These are phyloP conservation scores for Sugiyamaella lignohabitans DNA, from an alignment of 805 yeast species.

Conservation along the genomic window DNA sequence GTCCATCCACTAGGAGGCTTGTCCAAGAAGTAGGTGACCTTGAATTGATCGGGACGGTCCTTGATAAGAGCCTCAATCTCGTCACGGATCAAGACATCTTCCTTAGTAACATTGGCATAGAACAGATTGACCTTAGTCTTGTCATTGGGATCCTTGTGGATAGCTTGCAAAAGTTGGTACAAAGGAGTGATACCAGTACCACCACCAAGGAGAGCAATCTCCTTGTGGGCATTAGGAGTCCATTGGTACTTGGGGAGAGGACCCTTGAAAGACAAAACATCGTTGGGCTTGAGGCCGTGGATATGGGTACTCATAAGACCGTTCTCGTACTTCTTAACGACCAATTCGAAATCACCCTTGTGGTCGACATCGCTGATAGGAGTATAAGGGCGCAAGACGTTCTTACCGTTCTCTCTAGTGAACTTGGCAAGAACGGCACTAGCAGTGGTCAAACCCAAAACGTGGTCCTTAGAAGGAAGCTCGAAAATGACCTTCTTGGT, in stretches of 20 bases:
- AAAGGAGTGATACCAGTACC: slow-evolving; percentile 83
- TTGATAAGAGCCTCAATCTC: slow-evolving; percentile 66
- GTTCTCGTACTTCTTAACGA: slow-evolving; percentile 75
- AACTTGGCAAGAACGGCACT: slow-evolving; percentile 76
- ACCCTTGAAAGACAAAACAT: slow-evolving; percentile 86
- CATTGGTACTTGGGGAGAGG: slow-evolving; percentile 89
- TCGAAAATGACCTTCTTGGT: slow-evolving; percentile 65
- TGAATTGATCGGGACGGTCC: slow-evolving; percentile 70
- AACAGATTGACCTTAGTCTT: slow-evolving; percentile 78
- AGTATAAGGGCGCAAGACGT: slow-evolving; percentile 77
- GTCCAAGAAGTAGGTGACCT: slow-evolving; percentile 75
- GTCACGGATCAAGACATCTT: slow-evolving; percentile 74
- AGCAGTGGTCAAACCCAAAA: slow-evolving; percentile 72
- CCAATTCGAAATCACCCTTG: slow-evolving; percentile 70
- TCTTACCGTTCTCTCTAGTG: slow-evolving; percentile 66
- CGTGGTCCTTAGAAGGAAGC: slow-evolving; percentile 58
- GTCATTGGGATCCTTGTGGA: slow-evolving; percentile 75
- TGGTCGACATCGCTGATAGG: slow-evolving; percentile 68
- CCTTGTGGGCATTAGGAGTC: slow-evolving; percentile 76
- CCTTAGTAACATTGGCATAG: slow-evolving; percentile 71
- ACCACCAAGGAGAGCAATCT: slow-evolving; percentile 83
- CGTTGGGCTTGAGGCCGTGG: slow-evolving; percentile 63
- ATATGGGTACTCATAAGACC: slow-evolving; percentile 82
- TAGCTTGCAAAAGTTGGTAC: slow-evolving; percentile 74
- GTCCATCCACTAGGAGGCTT: slow-evolving; percentile 42